Evolutionary conservation across 1,284 basidiomycete species (phyloP).

Genomic region (Ustilago xerochloae): DNA sequence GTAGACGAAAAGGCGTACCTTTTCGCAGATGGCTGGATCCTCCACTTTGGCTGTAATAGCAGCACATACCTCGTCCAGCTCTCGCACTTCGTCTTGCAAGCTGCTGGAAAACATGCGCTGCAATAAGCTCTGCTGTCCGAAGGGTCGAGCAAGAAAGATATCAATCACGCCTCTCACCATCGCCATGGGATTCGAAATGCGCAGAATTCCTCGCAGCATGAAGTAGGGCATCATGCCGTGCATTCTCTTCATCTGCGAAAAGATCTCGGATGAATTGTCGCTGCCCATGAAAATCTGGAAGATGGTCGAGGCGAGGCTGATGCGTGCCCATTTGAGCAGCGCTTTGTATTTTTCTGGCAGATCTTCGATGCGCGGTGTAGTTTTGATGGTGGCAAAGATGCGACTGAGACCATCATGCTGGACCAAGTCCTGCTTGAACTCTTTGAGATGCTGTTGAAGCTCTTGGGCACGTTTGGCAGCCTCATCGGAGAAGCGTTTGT

Average conservation of each 20-base stretch:
- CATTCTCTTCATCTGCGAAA: constrained; percentile 87
- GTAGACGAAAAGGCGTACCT: constrained; percentile 85
- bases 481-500: constrained; percentile 85
- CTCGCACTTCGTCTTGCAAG: constrained; percentile 86
- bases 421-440: constrained; percentile 86
- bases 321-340: constrained; percentile 94
- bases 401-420: constrained; percentile 82
- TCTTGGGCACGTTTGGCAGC: constrained; percentile 86
- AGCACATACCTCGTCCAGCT: constrained; percentile 84
- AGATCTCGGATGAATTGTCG: constrained; percentile 89
- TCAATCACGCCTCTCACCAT: constrained; percentile 95
- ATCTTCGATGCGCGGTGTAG: constrained; percentile 80
- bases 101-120: constrained; percentile 92
- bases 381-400: constrained; percentile 87
- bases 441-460: constrained; percentile 83
- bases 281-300: constrained; percentile 94
- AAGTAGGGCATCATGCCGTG: constrained; percentile 99
- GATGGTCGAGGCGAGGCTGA: constrained; percentile 86
- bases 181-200: constrained; percentile 92
- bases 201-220: constrained; percentile 88
- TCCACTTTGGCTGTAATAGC: constrained; percentile 88
- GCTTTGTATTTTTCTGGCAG: constrained; percentile 87
- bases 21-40: constrained; percentile 86
- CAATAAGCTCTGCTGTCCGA: constrained; percentile 85
- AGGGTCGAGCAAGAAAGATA: constrained; percentile 96